Evolutionary conservation across 345 rosid genomes (phyloP).

Genomic region (Lepidium aucheri): DNA sequence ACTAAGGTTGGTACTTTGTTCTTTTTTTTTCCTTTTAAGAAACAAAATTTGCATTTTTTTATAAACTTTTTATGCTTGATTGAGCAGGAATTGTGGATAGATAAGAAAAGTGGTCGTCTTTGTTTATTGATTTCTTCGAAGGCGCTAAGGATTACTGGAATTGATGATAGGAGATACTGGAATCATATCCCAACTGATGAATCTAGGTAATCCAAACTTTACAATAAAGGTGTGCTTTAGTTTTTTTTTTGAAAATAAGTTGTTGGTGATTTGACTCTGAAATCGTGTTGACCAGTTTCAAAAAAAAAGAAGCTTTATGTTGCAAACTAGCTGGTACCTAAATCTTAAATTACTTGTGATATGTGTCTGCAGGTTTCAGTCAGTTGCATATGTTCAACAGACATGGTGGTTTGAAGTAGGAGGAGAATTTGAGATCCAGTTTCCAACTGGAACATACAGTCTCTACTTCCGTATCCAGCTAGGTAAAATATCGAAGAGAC

Average conservation of each 20-base stretch:
- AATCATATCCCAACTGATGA: slow-evolving; percentile 45
- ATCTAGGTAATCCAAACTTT: slow-evolving; percentile 39
- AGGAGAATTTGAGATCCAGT: slow-evolving; percentile 75
- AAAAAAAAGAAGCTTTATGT: background rate
- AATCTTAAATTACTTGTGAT: background rate
- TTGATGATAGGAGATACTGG: slow-evolving; percentile 79
- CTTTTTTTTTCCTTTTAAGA: background rate
- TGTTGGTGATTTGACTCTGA: background rate
- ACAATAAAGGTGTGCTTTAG: background rate
- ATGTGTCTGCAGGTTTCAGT: slow-evolving; percentile 40
- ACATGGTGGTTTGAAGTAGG: slow-evolving; percentile 95
- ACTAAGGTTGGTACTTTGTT: slow-evolving; percentile 35
- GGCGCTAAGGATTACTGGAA: slow-evolving; percentile 58
- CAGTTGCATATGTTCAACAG: slow-evolving; percentile 86
- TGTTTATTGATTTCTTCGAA: slow-evolving; percentile 55
- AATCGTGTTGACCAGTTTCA: background rate
- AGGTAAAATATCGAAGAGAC: slow-evolving; percentile 54
- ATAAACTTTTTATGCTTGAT: background rate
- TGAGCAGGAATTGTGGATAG: slow-evolving; percentile 56
- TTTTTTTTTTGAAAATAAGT: background rate
- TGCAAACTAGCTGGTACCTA: background rate
- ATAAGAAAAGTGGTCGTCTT: slow-evolving; percentile 45
- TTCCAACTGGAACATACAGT: slow-evolving; percentile 67
- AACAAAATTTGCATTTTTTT: background rate
- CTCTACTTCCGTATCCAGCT: slow-evolving; percentile 73